These are phyloP conservation scores for Neurospora sp. DNA, from an alignment of 495 filamentous ascomycete species.

Conservation along the genomic window DNA sequence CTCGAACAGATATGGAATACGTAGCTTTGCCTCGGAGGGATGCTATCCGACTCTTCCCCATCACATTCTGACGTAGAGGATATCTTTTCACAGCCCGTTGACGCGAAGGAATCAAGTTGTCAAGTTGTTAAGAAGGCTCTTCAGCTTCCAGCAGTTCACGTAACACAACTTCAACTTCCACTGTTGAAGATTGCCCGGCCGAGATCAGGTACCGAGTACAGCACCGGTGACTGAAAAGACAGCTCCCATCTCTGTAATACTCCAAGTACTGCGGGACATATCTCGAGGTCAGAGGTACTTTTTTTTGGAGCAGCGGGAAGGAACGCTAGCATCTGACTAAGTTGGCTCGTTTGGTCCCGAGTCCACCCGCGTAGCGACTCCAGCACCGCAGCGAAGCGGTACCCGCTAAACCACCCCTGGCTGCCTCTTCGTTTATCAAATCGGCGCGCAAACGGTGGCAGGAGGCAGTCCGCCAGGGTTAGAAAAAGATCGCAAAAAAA, in stretches of 20 bases:
- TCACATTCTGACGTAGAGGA: background rate
- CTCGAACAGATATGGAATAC: background rate
- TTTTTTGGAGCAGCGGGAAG: background rate
- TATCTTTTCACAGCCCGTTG: background rate
- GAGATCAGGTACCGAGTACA: background rate
- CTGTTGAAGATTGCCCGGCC: background rate
- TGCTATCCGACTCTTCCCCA: background rate
- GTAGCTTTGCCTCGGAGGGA: background rate
- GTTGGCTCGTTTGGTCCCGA: constrained; percentile 6
- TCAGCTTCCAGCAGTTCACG: background rate
- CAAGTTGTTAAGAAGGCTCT: background rate
- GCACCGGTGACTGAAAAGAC: background rate
- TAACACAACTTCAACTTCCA: background rate
- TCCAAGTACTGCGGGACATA: background rate
- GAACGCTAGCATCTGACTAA: constrained; percentile 8
- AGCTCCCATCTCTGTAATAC: background rate
- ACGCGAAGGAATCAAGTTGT: background rate
- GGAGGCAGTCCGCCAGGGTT: background rate
- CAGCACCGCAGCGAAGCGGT: background rate
- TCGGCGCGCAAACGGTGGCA: background rate
- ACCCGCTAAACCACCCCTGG: background rate
- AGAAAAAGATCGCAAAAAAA: background rate
- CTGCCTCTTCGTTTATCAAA: background rate
- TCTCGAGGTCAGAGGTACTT: background rate
- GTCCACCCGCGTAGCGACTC: constrained; percentile 11